Conservation (phyloP, 1,139 yeast species). For the Saccharomyces hybrid region DNA sequence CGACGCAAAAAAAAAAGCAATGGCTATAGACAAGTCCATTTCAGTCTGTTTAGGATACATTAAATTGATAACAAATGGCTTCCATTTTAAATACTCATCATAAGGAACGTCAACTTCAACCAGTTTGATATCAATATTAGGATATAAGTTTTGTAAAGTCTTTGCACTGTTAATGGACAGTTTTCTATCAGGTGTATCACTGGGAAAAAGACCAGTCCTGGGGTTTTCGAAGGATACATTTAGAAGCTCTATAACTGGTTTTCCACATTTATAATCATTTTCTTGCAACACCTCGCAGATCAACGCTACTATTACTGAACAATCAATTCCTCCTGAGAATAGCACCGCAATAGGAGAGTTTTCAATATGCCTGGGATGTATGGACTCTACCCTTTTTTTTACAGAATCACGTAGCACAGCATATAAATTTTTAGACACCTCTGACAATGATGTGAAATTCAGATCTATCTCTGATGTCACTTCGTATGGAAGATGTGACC, state of each 20-base stretch:
- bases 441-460: conserved; percentile 13
- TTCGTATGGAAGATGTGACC: conserved; percentile 11
- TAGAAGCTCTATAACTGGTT: conserved; percentile 54
- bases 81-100: conserved; percentile 49
- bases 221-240: conserved; percentile 93
- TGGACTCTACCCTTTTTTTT: conserved; percentile 45
- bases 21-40: conserved; percentile 91
- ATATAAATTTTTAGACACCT: conserved; percentile 22
- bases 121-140: conserved; percentile 38
- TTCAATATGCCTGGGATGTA: conserved; percentile 46
- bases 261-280: conserved; percentile 7
- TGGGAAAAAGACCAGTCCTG: conserved; percentile 55
- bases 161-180: conserved; percentile 60
- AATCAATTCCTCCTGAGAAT: conserved; percentile 93
- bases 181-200: conserved; percentile 73
- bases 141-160: conserved; percentile 40
- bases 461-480: conserved; percentile 18
- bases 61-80: conserved; percentile 47
- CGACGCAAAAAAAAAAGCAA: conserved; percentile 90
- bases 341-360: conserved; percentile 48
- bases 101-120: conserved; percentile 70
- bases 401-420: conserved; percentile 38
- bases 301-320: conserved; percentile 63
- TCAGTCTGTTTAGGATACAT: conserved; percentile 85
- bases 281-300: conserved; percentile 23